Conservation (phyloP, 805 yeast genomes). For the Starmerella khaoyaiensis region DNA sequence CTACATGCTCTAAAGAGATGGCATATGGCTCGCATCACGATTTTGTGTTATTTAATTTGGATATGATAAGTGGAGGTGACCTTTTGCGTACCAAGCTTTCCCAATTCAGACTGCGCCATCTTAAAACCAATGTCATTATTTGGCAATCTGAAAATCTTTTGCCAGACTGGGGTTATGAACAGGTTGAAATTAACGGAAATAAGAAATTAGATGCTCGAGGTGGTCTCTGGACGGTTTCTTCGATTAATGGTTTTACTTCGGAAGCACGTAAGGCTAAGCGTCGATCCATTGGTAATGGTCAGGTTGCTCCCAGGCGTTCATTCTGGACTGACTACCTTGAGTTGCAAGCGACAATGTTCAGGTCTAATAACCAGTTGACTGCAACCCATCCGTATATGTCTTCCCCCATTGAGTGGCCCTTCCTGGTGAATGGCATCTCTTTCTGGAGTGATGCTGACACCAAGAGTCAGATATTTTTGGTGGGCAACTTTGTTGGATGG, state of each 20-base stretch:
- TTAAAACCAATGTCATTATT: constrained; percentile 64
- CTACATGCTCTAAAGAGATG: constrained; percentile 66
- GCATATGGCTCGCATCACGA: constrained; percentile 64
- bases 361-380: constrained; percentile 75
- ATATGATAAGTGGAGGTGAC: constrained; percentile 23
- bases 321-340: constrained; percentile 84
- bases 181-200: constrained; percentile 91
- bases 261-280: constrained; percentile 56
- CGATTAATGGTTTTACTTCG: constrained; percentile 31
- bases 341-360: constrained; percentile 77
- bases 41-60: constrained; percentile 57
- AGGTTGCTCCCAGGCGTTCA: constrained; percentile 29
- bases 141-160: constrained; percentile 65
- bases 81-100: constrained; percentile 54
- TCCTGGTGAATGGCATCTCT: constrained; percentile 78
- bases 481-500: constrained; percentile 73
- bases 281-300: constrained; percentile 7
- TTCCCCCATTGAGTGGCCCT: constrained; percentile 84
- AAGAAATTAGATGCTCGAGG: constrained; percentile 57
- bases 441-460: constrained; percentile 69
- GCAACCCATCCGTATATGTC: constrained; percentile 94
- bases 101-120: constrained; percentile 61
- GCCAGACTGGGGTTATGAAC: constrained; percentile 92
- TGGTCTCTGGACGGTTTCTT: constrained; percentile 46
- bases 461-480: constrained; percentile 69